These are phyloP conservation scores for Pilasporangium apinafurcum DNA, from an alignment of 352 stramenopile genomes.

Conservation along the genomic window DNA sequence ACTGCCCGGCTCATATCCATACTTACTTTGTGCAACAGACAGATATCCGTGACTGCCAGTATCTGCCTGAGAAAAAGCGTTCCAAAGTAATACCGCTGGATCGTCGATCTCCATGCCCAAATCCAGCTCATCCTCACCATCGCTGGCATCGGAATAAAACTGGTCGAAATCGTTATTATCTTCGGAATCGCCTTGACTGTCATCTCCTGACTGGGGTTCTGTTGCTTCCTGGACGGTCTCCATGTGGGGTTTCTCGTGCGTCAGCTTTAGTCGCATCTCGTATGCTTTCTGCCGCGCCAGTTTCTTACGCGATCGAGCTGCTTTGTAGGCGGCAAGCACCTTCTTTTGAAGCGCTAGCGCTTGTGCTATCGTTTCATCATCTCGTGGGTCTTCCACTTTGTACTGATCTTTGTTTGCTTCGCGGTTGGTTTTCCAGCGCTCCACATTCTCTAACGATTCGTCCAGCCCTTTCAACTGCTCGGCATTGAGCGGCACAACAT, in stretches of 20 bases:
- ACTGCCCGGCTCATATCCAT: no score
- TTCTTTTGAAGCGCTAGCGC: conserved; percentile 57
- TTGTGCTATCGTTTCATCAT: conserved; percentile 36
- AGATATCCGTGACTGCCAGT: conserved; percentile 25
- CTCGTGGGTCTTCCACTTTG: conserved; percentile 51
- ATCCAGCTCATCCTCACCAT: conserved; percentile 37
- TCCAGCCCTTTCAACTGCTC: conserved; percentile 31
- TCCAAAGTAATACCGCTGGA: conserved; percentile 57
- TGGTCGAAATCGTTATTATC: conserved; percentile 20
- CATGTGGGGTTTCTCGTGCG: conserved; percentile 26
- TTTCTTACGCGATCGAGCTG: conserved; percentile 49
- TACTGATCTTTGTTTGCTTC: conserved; percentile 64
- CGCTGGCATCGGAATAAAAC: no score
- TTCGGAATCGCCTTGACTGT: conserved; percentile 17
- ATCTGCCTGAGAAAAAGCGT: conserved; percentile 50
- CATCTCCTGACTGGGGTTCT: conserved; percentile 13
- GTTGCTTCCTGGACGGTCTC: conserved; percentile 58
- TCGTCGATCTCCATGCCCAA: conserved; percentile 49
- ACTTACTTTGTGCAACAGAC: conserved; percentile 44
- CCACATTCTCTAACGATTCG: conserved; percentile 27
- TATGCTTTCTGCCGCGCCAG: conserved; percentile 48
- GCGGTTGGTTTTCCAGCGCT: conserved; percentile 36
- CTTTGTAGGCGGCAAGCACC: conserved; percentile 60
- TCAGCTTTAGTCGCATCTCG: conserved; percentile 29
- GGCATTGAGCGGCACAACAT: conserved; percentile 31